These are phyloP conservation scores for Xylaria sp. DNA, from an alignment of 2,329 filamentous ascomycete genomes.

Conservation along the genomic window DNA sequence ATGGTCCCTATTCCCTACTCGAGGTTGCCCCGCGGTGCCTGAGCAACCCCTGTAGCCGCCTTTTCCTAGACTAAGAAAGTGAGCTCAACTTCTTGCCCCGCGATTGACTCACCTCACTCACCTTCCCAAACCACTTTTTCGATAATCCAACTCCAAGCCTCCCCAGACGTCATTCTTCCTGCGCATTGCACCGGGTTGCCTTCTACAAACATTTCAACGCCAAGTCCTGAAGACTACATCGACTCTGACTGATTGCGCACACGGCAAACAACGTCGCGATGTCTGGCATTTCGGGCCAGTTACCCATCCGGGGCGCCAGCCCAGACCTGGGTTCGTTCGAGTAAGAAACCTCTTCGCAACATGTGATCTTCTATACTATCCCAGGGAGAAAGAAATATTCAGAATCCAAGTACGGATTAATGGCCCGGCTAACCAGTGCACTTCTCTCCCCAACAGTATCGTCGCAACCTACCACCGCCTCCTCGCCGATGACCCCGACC, in stretches of 20 bases:
- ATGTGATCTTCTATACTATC: too few relatives aligned
- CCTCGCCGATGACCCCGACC: slow-evolving; percentile 64
- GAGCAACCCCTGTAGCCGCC: not conserved
- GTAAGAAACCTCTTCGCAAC: slow-evolving; percentile 15
- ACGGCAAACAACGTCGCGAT: slow-evolving; percentile 22
- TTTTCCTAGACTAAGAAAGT: not conserved
- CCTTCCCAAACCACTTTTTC: not conserved
- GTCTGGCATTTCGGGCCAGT: slow-evolving; percentile 15
- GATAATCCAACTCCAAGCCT: not conserved
- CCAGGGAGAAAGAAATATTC: not conserved
- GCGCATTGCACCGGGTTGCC: not conserved
- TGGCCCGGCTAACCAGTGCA: not conserved
- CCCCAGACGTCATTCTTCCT: not conserved
- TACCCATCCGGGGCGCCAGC: slow-evolving; percentile 26
- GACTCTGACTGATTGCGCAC: not conserved
- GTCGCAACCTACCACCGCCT: slow-evolving; percentile 51
- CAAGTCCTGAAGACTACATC: not conserved
- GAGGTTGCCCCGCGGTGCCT: too few relatives aligned
- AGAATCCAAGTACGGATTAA: too few relatives aligned
- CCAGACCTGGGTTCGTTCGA: slow-evolving; percentile 30
- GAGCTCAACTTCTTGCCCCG: not conserved
- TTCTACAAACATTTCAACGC: not conserved
- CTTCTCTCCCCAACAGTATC: slow-evolving; percentile 38
- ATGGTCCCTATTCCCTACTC: too few relatives aligned
- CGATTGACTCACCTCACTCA: not conserved